These are phyloP conservation scores for Glarea lozoyensis DNA, from an alignment of 495 filamentous ascomycete species.

Conservation along the genomic window DNA sequence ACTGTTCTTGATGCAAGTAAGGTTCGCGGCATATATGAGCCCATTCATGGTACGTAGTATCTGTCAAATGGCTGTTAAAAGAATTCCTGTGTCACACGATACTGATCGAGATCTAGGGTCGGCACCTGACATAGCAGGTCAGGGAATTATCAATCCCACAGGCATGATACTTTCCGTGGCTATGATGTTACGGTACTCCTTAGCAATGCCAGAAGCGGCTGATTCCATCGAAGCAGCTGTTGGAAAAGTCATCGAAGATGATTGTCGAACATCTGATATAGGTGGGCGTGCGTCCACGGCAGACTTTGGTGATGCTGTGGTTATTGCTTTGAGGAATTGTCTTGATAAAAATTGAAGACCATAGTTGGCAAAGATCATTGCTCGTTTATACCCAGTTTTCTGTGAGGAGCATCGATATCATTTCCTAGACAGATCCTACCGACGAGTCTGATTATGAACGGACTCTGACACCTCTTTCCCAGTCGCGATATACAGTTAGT, in stretches of 20 bases:
- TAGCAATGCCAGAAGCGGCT: slow-evolving; percentile 65
- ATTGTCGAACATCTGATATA: slow-evolving; percentile 65
- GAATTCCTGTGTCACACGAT: too few species aligned
- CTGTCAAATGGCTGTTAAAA: neutral
- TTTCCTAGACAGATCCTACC: neutral
- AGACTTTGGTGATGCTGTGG: slow-evolving; percentile 72
- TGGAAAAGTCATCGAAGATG: slow-evolving; percentile 60
- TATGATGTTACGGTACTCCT: slow-evolving; percentile 83
- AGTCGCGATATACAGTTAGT: too few species aligned
- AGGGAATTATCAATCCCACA: slow-evolving; percentile 76
- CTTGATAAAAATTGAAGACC: too few species aligned
- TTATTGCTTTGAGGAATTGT: slow-evolving; percentile 50
- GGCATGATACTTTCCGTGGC: slow-evolving; percentile 77
- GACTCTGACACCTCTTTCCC: too few species aligned
- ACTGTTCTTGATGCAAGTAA: slow-evolving; percentile 50
- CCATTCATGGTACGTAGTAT: slow-evolving; percentile 71
- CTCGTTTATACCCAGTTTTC: too few species aligned
- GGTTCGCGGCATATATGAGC: slow-evolving; percentile 86
- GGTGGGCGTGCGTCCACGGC: slow-evolving; percentile 61
- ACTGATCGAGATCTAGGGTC: slow-evolving; percentile 32
- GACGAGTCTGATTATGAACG: neutral
- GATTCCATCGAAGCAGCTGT: slow-evolving; percentile 68
- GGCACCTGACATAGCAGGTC: slow-evolving; percentile 66
- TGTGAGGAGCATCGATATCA: too few species aligned
- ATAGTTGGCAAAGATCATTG: too few species aligned